phyloP scores from a whole-genome alignment of 2,329 filamentous ascomycete genomes.

The Cryphonectria naterciae region DNA sequence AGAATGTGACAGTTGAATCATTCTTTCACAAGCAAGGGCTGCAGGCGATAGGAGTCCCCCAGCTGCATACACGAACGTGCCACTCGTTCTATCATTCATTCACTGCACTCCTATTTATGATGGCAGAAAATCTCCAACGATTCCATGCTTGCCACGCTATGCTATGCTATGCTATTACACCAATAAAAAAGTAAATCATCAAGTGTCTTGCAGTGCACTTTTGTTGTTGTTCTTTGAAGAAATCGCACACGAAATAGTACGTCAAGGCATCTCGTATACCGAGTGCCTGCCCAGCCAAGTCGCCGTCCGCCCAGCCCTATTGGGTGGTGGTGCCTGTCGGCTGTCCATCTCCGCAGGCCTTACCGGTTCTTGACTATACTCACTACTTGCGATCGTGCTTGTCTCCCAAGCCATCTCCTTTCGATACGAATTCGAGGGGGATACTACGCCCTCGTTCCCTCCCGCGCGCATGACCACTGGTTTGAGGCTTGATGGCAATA shows the following conservation, averaged over 20 bases:
- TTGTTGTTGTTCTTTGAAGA: neutral
- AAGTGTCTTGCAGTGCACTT: neutral
- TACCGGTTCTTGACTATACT: constrained; percentile 10
- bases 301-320: constrained; percentile 8
- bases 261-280: constrained; percentile 18
- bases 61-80: neutral
- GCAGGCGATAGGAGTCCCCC: neutral
- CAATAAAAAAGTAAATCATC: neutral
- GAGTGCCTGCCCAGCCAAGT: constrained; percentile 24
- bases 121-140: neutral
- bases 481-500: neutral
- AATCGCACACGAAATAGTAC: neutral
- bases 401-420: constrained; percentile 13
- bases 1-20: no score
- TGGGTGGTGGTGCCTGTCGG: neutral
- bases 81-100: neutral
- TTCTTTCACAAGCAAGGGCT: neutral
- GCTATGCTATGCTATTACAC: neutral
- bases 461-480: neutral
- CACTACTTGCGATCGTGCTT: constrained; percentile 3
- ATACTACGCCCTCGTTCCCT: neutral
- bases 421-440: constrained; percentile 7
- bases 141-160: neutral
- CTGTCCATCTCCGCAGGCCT: constrained; percentile 3
- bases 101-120: neutral